Evolutionary conservation across 148 eudicot species (phyloP).

Genomic region (Diospyros lotus): DNA sequence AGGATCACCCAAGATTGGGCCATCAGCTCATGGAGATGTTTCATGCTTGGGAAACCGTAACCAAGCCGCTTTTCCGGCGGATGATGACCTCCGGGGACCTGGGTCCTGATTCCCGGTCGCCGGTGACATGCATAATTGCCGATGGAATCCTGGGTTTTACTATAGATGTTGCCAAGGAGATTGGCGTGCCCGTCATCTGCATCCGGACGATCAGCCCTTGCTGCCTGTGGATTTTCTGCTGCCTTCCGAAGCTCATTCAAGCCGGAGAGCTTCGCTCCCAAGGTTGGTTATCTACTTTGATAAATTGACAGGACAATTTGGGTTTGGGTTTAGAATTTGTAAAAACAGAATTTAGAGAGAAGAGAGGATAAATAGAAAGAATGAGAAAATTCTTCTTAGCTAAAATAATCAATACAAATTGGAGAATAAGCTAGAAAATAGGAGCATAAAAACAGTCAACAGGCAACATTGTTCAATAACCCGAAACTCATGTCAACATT

Average conservation of each 20-base stretch:
- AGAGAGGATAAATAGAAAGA: no score
- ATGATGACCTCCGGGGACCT: background rate
- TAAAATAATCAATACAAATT: no score
- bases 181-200: constrained; percentile 9
- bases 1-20: background rate
- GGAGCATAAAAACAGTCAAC: no score
- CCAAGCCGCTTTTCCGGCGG: constrained; percentile 7
- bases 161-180: constrained; percentile 3
- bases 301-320: background rate
- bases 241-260: constrained; percentile 8
- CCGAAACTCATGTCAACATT: no score
- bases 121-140: constrained; percentile 7
- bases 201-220: constrained; percentile 12
- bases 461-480: no score
- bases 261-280: constrained; percentile 9
- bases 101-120: background rate
- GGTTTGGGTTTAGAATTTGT: background rate
- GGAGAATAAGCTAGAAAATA: no score
- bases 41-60: background rate
- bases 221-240: background rate
- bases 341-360: no score
- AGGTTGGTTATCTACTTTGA: background rate
- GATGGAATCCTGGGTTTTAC: constrained; percentile 6
- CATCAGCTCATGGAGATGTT: constrained; percentile 2
- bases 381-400: no score